Evolutionary conservation across 306 rosid genomes (phyloP).

Genomic region (Quillaja saponaria): DNA sequence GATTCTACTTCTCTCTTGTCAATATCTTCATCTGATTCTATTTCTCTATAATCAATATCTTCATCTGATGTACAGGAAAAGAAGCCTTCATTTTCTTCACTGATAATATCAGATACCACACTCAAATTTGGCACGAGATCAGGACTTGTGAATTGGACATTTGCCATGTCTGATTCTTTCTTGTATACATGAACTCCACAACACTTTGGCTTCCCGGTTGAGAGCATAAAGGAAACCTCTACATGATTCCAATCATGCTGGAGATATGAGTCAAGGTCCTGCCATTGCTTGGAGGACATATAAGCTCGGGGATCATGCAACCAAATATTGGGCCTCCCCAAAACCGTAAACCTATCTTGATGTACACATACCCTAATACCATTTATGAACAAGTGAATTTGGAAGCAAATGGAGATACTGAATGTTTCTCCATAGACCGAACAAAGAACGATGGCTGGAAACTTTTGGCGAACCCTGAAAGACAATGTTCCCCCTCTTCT

Average conservation of each 20-base stretch:
- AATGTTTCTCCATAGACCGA: background rate
- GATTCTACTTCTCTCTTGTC: no score
- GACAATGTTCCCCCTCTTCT: background rate
- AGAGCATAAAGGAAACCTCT: background rate
- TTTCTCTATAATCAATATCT: no score
- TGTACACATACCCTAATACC: background rate
- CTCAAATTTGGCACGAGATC: no score
- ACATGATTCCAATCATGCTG: conserved; percentile 26
- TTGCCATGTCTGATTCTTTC: background rate
- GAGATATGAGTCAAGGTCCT: background rate
- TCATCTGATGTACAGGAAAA: no score
- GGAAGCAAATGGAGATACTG: background rate
- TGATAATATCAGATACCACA: no score
- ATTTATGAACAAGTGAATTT: conserved; percentile 15
- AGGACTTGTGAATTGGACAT: no score
- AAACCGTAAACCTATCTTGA: background rate
- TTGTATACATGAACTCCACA: background rate
- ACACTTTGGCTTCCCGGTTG: background rate
- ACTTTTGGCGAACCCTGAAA: conserved; percentile 23
- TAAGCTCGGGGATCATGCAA: background rate
- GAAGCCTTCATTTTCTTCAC: no score
- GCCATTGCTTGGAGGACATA: background rate
- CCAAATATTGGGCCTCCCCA: background rate
- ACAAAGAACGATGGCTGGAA: conserved; percentile 8
- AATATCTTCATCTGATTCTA: no score